Conservation (phyloP, 139 green algal species). For the Chlamydomonas schloesseri region DNA sequence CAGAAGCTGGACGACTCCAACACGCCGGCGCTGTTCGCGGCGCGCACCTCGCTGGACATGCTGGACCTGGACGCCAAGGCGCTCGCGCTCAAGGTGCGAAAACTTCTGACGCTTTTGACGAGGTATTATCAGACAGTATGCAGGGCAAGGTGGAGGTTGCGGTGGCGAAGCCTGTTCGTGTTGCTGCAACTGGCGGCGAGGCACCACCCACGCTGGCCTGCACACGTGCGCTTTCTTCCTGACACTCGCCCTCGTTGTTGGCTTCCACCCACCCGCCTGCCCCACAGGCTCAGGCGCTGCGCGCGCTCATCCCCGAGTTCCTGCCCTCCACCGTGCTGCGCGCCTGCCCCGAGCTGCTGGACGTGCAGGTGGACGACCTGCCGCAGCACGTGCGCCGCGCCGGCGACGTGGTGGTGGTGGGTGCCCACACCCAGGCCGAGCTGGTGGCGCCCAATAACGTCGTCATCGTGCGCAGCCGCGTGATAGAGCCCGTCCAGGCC, state of each 20-base stretch:
- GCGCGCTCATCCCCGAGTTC: conserved; percentile 28
- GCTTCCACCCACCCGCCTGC: too few species aligned
- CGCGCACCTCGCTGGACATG: conserved; percentile 21
- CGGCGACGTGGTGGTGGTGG: conserved; percentile 5
- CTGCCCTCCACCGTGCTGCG: conserved; percentile 28
- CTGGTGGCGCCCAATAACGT: conserved; percentile 3
- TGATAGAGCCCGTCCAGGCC: not conserved
- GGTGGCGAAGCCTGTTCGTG: too few species aligned
- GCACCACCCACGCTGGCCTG: too few species aligned
- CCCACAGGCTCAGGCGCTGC: conserved; percentile 1
- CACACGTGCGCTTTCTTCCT: too few species aligned
- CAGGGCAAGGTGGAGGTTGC: too few species aligned
- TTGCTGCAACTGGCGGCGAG: too few species aligned
- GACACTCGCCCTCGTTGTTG: too few species aligned
- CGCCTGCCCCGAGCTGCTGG: conserved; percentile 32
- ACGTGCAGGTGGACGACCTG: conserved; percentile 36
- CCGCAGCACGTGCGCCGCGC: not conserved
- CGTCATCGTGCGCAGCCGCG: conserved; percentile 14
- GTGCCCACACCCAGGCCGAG: not conserved
- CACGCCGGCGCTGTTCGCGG: not conserved
- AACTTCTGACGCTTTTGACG: too few species aligned
- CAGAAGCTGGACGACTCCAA: conserved; percentile 37
- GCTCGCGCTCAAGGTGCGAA: conserved; percentile 9
- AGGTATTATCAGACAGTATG: too few species aligned
- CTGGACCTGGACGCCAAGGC: conserved; percentile 38